These are phyloP conservation scores for Colletotrichum sp. DNA, from an alignment of 2,329 filamentous ascomycete genomes.

Conservation along the genomic window DNA sequence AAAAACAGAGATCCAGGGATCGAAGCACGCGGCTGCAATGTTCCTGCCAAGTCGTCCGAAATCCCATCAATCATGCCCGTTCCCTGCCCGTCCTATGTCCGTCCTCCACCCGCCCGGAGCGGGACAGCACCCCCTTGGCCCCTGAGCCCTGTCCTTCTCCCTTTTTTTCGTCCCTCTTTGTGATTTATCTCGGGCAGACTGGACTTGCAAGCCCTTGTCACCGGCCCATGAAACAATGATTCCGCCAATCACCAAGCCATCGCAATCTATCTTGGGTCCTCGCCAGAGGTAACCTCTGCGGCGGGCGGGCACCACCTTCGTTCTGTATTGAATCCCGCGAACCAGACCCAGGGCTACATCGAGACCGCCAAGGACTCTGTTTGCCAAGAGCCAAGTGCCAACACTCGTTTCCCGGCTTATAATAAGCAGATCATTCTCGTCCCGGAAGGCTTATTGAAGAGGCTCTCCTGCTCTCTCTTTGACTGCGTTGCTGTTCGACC, in stretches of 20 bases:
- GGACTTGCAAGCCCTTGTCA: background rate
- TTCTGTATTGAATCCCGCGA: background rate
- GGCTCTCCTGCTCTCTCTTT: background rate
- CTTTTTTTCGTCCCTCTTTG: background rate
- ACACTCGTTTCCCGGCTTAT: background rate
- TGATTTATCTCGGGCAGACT: conserved; percentile 7
- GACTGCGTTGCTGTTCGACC: background rate
- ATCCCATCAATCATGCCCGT: conserved; percentile 15
- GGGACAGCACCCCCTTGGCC: background rate
- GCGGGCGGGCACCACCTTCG: background rate
- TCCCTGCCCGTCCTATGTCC: background rate
- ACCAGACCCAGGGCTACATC: background rate
- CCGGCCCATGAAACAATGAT: conserved; percentile 7
- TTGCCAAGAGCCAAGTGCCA: background rate
- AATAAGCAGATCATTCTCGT: background rate
- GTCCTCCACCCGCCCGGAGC: conserved; percentile 2
- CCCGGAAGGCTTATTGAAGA: background rate
- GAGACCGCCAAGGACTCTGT: background rate
- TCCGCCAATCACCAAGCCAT: conserved; percentile 15
- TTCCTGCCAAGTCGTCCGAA: conserved; percentile 4
- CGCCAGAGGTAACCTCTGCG: conserved; percentile 1
- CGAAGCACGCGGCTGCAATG: background rate
- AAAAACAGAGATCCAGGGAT: background rate
- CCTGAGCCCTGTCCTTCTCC: background rate
- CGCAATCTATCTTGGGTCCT: background rate